Evolutionary conservation across 106 monocot species (phyloP).

Genomic region (Dactylorhiza incarnata): DNA sequence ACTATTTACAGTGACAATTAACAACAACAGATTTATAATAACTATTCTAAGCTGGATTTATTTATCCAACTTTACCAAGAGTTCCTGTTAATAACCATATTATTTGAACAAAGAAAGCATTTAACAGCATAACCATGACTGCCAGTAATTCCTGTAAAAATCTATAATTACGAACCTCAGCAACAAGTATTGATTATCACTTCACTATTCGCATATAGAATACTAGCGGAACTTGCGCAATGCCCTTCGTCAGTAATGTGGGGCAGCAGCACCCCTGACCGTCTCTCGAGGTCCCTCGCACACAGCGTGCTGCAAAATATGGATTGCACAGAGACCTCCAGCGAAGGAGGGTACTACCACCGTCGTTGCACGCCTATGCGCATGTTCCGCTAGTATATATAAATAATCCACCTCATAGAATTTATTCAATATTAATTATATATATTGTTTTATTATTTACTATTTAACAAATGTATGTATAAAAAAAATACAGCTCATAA

Average conservation of each 20-base stretch:
- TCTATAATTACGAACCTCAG: neutral
- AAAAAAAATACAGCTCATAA: neutral
- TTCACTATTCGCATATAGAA: neutral
- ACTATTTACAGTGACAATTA: neutral
- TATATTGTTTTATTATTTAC: too few relatives aligned
- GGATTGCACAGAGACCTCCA: too few relatives aligned
- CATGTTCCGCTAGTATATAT: neutral
- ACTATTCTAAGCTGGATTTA: constrained; percentile 1
- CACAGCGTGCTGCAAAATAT: too few relatives aligned
- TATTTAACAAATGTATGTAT: too few relatives aligned
- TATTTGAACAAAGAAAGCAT: neutral
- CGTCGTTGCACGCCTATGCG: too few relatives aligned
- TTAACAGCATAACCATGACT: neutral
- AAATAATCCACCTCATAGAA: too few relatives aligned
- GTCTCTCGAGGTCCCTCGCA: too few relatives aligned
- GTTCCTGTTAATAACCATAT: neutral
- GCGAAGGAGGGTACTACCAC: too few relatives aligned
- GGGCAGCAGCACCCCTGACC: too few relatives aligned
- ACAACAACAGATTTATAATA: neutral
- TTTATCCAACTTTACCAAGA: neutral
- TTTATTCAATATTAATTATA: too few relatives aligned
- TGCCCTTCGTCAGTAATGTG: too few relatives aligned
- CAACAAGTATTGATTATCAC: neutral
- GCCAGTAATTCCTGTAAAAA: neutral
- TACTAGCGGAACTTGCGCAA: neutral